Evolutionary conservation across 192 early-diverging fungal genomes (phyloP).

Genomic region (Coemansia sp.): DNA sequence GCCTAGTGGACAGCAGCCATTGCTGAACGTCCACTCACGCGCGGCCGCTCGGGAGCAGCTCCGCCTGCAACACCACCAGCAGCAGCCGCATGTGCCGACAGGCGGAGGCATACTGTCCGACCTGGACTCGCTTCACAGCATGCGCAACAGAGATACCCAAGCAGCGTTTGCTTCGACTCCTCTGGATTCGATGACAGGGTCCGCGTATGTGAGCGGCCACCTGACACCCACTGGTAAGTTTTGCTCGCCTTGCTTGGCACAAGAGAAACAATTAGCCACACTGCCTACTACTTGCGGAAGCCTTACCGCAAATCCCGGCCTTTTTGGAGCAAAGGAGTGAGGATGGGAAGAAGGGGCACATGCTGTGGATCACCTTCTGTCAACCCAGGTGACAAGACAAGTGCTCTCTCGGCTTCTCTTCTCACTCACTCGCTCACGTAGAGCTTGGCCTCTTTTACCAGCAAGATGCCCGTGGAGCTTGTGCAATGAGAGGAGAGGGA

Average conservation of each 20-base stretch:
- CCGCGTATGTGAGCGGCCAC: conserved; percentile 51
- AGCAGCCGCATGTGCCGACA: background rate
- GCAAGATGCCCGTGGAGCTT: background rate
- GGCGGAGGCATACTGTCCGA: conserved; percentile 35
- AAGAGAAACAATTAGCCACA: background rate
- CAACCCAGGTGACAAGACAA: conserved; percentile 1
- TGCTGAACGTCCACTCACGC: conserved; percentile 34
- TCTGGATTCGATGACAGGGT: conserved; percentile 32
- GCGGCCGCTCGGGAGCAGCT: conserved; percentile 26
- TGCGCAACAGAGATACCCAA: conserved; percentile 27
- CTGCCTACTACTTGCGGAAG: background rate
- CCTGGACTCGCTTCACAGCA: conserved; percentile 22
- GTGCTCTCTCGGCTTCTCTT: background rate
- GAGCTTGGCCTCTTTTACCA: background rate
- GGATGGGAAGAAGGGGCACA: background rate
- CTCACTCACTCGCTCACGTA: background rate
- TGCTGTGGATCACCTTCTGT: conserved; percentile 7
- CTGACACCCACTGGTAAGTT: conserved; percentile 48
- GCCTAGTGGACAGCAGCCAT: conserved; percentile 8
- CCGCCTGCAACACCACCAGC: conserved; percentile 23
- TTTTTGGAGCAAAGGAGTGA: background rate
- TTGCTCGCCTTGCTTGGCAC: background rate
- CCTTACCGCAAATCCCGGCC: background rate
- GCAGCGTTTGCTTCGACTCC: conserved; percentile 34
- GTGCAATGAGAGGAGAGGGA: background rate